Conservation (phyloP, 2,329 filamentous ascomycete species). For the Microcera coccophila region DNA sequence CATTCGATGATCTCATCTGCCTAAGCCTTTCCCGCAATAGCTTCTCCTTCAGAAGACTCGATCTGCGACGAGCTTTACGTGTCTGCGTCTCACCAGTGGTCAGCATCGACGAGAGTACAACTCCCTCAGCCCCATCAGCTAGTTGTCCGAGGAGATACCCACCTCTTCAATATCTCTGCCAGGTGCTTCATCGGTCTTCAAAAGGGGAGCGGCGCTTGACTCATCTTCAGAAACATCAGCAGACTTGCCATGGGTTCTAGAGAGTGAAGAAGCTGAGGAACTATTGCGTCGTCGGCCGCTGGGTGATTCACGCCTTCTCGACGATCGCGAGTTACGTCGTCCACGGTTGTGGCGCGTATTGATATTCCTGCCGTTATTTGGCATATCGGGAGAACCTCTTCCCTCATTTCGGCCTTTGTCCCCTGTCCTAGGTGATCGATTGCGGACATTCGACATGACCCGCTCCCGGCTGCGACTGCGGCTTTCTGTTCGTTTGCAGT, state of each 20-base stretch:
- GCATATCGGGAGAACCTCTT: conserved; percentile 11
- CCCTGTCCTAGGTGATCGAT: conserved; percentile 18
- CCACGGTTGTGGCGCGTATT: conserved; percentile 8
- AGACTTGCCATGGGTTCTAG: conserved; percentile 48
- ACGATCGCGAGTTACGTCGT: conserved; percentile 9
- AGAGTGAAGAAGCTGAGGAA: conserved; percentile 50
- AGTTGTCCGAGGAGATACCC: conserved; percentile 14
- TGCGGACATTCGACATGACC: conserved; percentile 7
- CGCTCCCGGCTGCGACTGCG: conserved; percentile 11
- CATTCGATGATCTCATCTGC: conserved; percentile 32
- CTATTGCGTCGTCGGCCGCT: conserved; percentile 43
- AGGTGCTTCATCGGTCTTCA: conserved; percentile 16
- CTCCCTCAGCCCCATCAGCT: conserved; percentile 3
- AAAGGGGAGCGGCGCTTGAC: conserved; percentile 17
- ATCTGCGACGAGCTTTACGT: conserved; percentile 5
- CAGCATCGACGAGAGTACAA: conserved; percentile 9
- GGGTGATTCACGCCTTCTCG: conserved; percentile 15
- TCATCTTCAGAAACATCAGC: conserved; percentile 51
- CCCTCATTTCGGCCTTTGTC: conserved; percentile 10
- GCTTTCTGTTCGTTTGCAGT: conserved; percentile 12
- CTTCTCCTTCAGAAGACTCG: conserved; percentile 1
- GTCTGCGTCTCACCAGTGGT: conserved; percentile 11
- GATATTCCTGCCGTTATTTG: conserved; percentile 8
- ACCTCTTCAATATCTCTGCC: conserved; percentile 21
- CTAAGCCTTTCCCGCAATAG: conserved; percentile 2